A percentile compares a stretch with the other conserved stretches of the same genome.
Conservation (phyloP, 2,329 filamentous ascomycete genomes). For the Colletotrichum lentis region DNA sequence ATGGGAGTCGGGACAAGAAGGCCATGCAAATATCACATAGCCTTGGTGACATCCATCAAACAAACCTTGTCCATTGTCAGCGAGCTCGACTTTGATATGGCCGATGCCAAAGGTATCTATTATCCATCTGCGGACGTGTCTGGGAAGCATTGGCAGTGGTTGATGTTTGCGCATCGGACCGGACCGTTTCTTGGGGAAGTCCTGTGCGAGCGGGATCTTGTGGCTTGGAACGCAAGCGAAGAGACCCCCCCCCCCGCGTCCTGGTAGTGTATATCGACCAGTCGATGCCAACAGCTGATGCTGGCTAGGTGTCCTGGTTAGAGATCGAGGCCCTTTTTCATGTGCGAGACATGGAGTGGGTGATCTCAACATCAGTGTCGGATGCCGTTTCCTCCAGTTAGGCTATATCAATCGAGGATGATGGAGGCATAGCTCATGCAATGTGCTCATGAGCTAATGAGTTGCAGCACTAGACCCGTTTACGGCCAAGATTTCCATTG, state of each 20-base stretch:
- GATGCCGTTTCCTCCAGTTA: too few species aligned
- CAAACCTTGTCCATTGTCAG: too few species aligned
- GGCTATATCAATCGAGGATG: too few species aligned
- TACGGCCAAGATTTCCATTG: background rate
- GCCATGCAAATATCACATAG: background rate
- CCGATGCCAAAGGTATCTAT: background rate
- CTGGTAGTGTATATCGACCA: background rate
- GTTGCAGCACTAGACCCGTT: too few species aligned
- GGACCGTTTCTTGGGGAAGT: slow-evolving; percentile 28
- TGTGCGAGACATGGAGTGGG: too few species aligned
- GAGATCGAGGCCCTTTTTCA: too few species aligned
- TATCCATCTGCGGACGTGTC: background rate
- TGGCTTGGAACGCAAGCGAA: background rate
- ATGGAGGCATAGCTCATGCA: too few species aligned
- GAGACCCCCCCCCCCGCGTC: background rate
- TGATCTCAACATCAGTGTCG: too few species aligned
- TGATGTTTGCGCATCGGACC: slow-evolving; percentile 3
- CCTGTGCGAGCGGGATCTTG: background rate
- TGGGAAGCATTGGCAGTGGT: background rate
- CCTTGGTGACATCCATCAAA: background rate
- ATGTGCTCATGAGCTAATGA: too few species aligned
- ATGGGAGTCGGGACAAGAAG: background rate
- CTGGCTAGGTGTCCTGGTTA: too few species aligned
- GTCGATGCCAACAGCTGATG: background rate
- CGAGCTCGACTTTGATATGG: background rate